Evolutionary conservation across 2,329 filamentous ascomycete species (phyloP).

Genomic region (Pestalotiopsis sp.): DNA sequence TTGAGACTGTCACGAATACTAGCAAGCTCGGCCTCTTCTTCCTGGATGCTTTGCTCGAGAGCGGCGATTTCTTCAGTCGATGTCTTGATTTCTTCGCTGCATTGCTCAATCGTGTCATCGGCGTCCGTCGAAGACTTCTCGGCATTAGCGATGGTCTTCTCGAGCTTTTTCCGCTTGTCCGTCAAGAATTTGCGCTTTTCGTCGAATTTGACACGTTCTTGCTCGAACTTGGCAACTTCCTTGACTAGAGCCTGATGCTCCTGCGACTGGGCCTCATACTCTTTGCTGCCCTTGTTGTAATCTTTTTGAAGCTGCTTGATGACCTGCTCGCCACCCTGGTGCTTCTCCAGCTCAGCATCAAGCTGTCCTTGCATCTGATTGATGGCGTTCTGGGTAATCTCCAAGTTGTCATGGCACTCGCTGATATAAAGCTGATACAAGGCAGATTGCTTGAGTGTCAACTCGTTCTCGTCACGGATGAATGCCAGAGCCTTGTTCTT

Average conservation of each 20-base stretch:
- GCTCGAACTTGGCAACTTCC: constrained; percentile 90
- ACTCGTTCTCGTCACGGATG: constrained; percentile 90
- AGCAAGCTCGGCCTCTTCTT: constrained; percentile 80
- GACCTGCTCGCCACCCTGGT: constrained; percentile 83
- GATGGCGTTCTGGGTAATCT: constrained; percentile 87
- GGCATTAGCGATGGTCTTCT: constrained; percentile 81
- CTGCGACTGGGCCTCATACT: constrained; percentile 82
- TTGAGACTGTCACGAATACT: constrained; percentile 86
- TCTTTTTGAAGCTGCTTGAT: constrained; percentile 89
- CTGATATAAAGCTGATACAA: constrained; percentile 90
- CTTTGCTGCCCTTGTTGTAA: constrained; percentile 80
- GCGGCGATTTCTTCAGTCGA: constrained; percentile 73
- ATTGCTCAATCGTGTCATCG: constrained; percentile 76
- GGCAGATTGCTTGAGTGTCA: constrained; percentile 84
- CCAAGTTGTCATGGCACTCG: constrained; percentile 86
- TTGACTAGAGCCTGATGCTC: constrained; percentile 78
- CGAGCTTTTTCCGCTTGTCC: constrained; percentile 91
- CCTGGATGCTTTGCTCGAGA: constrained; percentile 75
- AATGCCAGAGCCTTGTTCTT: constrained; percentile 92
- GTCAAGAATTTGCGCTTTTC: constrained; percentile 95
- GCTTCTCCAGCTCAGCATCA: constrained; percentile 86
- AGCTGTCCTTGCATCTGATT: constrained; percentile 87
- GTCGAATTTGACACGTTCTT: constrained; percentile 95
- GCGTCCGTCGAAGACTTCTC: constrained; percentile 76
- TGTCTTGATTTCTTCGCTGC: constrained; percentile 75